These are phyloP conservation scores for Xylaria digitata DNA, from an alignment of 2,329 filamentous ascomycete genomes.

Conservation along the genomic window DNA sequence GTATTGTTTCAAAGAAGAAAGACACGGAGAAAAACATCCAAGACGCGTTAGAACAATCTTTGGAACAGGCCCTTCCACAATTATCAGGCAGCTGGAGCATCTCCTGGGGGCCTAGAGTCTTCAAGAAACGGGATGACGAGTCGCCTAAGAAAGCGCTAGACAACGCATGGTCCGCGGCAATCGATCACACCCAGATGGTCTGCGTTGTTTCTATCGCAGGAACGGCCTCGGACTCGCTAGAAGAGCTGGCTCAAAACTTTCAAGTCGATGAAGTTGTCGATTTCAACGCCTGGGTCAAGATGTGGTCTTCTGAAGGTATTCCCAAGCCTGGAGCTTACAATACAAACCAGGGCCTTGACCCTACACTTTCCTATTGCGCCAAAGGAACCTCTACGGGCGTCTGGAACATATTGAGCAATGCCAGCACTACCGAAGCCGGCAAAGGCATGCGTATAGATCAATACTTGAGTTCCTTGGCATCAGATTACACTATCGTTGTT, in stretches of 20 bases:
- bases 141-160: background rate
- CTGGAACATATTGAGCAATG: slow-evolving; percentile 18
- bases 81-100: slow-evolving; percentile 14
- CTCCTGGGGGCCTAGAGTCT: slow-evolving; percentile 26
- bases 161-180: slow-evolving; percentile 21
- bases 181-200: slow-evolving; percentile 16
- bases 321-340: background rate
- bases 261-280: slow-evolving; percentile 2
- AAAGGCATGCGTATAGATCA: slow-evolving; percentile 17
- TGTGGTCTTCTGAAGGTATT: slow-evolving; percentile 9
- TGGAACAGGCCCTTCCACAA: background rate
- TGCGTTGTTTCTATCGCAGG: slow-evolving; percentile 27
- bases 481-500: slow-evolving; percentile 18
- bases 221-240: background rate
- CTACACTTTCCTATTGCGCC: slow-evolving; percentile 1
- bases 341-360: background rate
- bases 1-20: background rate
- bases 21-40: slow-evolving; percentile 1
- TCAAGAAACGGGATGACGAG: background rate
- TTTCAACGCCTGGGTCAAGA: slow-evolving; percentile 14
- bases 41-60: background rate
- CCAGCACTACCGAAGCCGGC: background rate
- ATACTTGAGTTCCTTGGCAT: slow-evolving; percentile 15
- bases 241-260: slow-evolving; percentile 11
- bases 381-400: slow-evolving; percentile 13